Evolutionary conservation across 805 yeast genomes (phyloP).

Genomic region (Ogataea dorogensis): DNA sequence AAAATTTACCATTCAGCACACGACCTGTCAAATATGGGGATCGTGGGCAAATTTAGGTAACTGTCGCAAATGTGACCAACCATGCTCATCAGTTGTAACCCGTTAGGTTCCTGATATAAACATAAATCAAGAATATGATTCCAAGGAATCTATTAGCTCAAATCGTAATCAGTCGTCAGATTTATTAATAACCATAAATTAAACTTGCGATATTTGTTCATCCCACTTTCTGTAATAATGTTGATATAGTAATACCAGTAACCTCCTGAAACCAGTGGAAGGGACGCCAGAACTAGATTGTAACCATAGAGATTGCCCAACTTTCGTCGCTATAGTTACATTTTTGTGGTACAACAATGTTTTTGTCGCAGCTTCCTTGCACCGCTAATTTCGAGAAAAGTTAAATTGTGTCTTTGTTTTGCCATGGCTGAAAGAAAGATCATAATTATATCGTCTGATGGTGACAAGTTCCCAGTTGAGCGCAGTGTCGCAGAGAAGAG

Average conservation of each 20-base stretch:
- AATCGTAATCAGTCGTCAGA: neutral
- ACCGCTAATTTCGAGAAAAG: slow-evolving; percentile 3
- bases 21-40: slow-evolving; percentile 9
- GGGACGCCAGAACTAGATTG: neutral
- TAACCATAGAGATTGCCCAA: neutral
- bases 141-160: too few relatives aligned
- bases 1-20: slow-evolving; percentile 5
- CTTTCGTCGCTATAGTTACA: neutral
- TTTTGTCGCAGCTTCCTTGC: slow-evolving; percentile 5
- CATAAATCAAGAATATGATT: too few relatives aligned
- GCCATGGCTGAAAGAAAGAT: slow-evolving; percentile 27
- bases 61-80: too few relatives aligned
- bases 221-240: too few relatives aligned
- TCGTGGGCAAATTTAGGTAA: too few relatives aligned
- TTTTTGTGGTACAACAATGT: neutral
- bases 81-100: too few relatives aligned
- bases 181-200: neutral
- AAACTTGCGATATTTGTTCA: too few relatives aligned
- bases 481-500: slow-evolving; percentile 85
- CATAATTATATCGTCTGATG: slow-evolving; percentile 69
- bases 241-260: too few relatives aligned
- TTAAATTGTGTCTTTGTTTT: slow-evolving; percentile 9
- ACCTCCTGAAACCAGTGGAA: neutral
- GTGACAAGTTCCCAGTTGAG: slow-evolving; percentile 74
- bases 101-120: too few relatives aligned